Base-by-base conservation (phyloP, 345 rosid species). In the Eucalyptus marginata region DNA sequence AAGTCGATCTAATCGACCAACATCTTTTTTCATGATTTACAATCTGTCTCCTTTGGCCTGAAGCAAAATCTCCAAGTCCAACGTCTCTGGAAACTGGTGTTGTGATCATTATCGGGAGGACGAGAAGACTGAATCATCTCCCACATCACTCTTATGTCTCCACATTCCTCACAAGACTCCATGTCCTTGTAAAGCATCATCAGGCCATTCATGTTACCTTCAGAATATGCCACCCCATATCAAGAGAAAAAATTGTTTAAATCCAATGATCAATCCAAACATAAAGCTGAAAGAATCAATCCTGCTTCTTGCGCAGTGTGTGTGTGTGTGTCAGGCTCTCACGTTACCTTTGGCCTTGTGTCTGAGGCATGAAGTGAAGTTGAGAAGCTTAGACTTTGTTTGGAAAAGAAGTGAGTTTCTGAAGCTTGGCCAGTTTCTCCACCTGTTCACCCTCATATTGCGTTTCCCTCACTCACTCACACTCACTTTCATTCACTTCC, bases 71-170 rank as follows among this genome's bases (percentile, higher is more conserved):
- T 64, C 83, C 62, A 36, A 46, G 33, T 66, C 51, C 68, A 49
- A 29, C 2, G 71, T 49, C 50, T 71, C 22, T 24, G 13, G 51
- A 46, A 29, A n/a, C 83, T 64, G n/a, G 36, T 52, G 62, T 86
- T 88, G 88, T 29, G 84, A 33, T 66, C 40, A 59, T 31, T 44
- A 62, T 49, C 84, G 14, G 87, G 90, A 46, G 94, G 86, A 52
- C 71, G 87, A 88, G 94, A 86, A 89, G 94, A 95, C 49, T 94
- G 96, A 90, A 95, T 59, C 90, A 95, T 91, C 84, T 93, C 92
- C 96, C 96, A 94, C 96, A 94, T 92, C 88, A 95, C 96, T 86
- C 93, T 93, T 87, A 94, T 94, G 87, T 95, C 96, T 89, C 90
- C 91, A 52, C 94, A 94, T 86, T 92, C 96, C 10, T 90, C 88